phyloP scores from a whole-genome alignment of 1,284 basidiomycete genomes.

The Fomitopsis betulina region DNA sequence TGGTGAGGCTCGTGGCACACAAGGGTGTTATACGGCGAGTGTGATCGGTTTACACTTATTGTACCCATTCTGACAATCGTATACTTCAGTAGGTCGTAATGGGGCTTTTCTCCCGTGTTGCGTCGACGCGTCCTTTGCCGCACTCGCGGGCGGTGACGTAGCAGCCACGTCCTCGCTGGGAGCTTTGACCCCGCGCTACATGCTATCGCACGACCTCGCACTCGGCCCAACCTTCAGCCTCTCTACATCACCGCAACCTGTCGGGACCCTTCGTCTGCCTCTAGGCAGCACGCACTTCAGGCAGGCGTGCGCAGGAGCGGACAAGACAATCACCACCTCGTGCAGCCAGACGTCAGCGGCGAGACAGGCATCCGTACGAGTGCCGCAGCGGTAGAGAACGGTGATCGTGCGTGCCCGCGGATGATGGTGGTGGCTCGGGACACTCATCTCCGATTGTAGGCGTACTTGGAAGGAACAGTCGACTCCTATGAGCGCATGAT shows the following conservation, averaged over 20 bases:
- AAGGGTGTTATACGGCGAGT: too few species aligned
- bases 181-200: conserved; percentile 6
- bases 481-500: conserved; percentile 15
- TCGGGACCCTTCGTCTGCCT: conserved; percentile 28
- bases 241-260: conserved; percentile 30
- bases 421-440: not conserved
- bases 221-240: conserved; percentile 35
- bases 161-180: too few species aligned
- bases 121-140: too few species aligned
- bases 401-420: conserved; percentile 24
- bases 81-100: too few species aligned
- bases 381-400: conserved; percentile 16
- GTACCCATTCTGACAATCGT: too few species aligned
- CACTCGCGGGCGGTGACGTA: too few species aligned
- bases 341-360: conserved; percentile 30
- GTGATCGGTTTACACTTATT: too few species aligned
- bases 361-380: conserved; percentile 26
- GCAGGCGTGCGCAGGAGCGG: conserved; percentile 5
- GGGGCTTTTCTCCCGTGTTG: too few species aligned
- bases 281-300: conserved; percentile 23
- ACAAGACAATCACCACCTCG: conserved; percentile 28
- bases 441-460: not conserved
- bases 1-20: too few species aligned
- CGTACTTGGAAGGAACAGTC: conserved; percentile 11
- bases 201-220: conserved; percentile 37